Percentiles rank a stretch among this genome's conserved stretches.
These are phyloP conservation scores for Colletotrichum gigasporum DNA, from an alignment of 2,329 filamentous ascomycete genomes.

Conservation along the genomic window DNA sequence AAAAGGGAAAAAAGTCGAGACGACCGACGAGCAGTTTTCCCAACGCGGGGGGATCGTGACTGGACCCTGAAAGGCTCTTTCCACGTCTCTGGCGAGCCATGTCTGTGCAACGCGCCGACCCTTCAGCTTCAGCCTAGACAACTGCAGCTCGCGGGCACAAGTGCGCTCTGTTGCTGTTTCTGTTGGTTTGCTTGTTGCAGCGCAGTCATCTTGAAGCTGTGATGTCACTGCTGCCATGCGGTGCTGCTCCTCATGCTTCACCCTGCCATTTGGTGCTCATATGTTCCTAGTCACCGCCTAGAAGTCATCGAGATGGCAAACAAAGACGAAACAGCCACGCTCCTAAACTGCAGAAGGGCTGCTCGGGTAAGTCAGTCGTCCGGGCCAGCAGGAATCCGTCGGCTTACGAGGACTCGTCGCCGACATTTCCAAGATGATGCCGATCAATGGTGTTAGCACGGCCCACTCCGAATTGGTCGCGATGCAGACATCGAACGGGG, in stretches of 20 bases:
- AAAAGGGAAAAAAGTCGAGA: background rate
- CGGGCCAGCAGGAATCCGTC: slow-evolving; percentile 1
- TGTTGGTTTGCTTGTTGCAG: no score
- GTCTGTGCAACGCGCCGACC: no score
- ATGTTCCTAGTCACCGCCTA: no score
- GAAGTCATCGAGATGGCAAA: background rate
- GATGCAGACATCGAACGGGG: slow-evolving; percentile 10
- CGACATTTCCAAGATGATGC: slow-evolving; percentile 8
- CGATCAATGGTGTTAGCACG: slow-evolving; percentile 17
- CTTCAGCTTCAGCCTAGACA: background rate
- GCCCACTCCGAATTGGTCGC: slow-evolving; percentile 19
- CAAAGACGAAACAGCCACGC: background rate
- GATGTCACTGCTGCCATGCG: no score
- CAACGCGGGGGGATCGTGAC: slow-evolving; percentile 9
- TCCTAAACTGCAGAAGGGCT: no score
- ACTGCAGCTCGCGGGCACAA: background rate
- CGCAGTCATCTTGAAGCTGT: no score
- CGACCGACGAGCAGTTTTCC: slow-evolving; percentile 4
- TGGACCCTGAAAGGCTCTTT: slow-evolving; percentile 11
- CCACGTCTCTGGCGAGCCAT: no score
- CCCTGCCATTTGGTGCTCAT: no score
- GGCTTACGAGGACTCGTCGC: slow-evolving; percentile 27
- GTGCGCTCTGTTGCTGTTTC: no score
- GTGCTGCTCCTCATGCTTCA: no score
- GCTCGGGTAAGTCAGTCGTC: background rate